A percentile compares a stretch with the other conserved stretches of the same genome.
Evolutionary conservation across 371 early-diverging fungal genomes (phyloP).

Genomic region (Syncephalis fuscata): DNA sequence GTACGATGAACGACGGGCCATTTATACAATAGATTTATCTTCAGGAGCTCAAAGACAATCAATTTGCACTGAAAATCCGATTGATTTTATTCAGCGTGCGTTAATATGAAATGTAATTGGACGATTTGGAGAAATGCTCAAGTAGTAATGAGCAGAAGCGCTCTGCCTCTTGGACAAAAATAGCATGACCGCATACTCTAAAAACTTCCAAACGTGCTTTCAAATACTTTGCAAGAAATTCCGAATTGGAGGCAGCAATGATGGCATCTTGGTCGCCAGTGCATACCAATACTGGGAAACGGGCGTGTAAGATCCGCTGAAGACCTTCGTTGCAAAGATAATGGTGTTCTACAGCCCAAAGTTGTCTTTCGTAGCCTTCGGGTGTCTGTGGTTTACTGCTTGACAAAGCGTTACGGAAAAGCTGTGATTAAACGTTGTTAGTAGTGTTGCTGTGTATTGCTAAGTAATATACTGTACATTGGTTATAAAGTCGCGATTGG

Average conservation of each 20-base stretch:
- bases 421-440: background rate
- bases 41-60: no score
- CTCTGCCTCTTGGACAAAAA: background rate
- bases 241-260: background rate
- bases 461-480: background rate
- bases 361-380: slow-evolving; percentile 4
- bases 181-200: background rate
- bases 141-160: no score
- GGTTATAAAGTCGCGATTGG: background rate
- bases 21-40: no score
- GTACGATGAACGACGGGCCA: no score
- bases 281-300: background rate
- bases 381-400: background rate
- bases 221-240: background rate
- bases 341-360: background rate
- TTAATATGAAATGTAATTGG: no score
- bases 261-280: background rate
- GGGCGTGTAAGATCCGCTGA: background rate
- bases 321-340: background rate
- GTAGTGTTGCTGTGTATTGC: background rate
- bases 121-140: no score
- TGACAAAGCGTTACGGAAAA: background rate
- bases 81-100: no score
- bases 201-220: background rate
- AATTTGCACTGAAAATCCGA: no score